A percentile compares a stretch with the other conserved stretches of the same genome.
These are phyloP conservation scores for Kwoniella dendrophila DNA, from an alignment of 768 basidiomycete genomes.

Conservation along the genomic window DNA sequence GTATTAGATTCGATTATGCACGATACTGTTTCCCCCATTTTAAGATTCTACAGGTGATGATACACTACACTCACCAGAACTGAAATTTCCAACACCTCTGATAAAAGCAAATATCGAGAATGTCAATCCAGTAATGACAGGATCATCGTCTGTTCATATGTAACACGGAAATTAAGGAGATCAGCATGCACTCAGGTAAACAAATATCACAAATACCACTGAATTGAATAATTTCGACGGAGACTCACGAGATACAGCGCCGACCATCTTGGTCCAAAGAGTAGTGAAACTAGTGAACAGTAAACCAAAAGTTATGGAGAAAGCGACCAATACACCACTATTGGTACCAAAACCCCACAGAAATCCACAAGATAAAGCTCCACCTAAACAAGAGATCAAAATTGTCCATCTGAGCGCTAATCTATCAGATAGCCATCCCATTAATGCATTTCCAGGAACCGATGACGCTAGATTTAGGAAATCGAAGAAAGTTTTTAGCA, in stretches of 20 bases:
- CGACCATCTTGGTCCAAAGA: conserved; percentile 47
- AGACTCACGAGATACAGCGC: conserved; percentile 43
- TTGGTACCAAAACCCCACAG: conserved; percentile 52
- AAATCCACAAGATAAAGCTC: conserved; percentile 43
- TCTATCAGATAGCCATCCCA: conserved; percentile 47
- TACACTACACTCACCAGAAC: conserved; percentile 35
- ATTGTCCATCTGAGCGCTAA: conserved; percentile 39
- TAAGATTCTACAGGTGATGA: background rate
- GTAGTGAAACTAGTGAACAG: conserved; percentile 43
- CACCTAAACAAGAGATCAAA: conserved; percentile 39
- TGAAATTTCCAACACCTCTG: conserved; percentile 48
- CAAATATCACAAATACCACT: too few species aligned
- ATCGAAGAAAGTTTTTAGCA: too few species aligned
- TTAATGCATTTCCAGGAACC: conserved; percentile 39
- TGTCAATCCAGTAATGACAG: conserved; percentile 27
- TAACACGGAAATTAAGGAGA: conserved; percentile 34
- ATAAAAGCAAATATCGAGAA: conserved; percentile 46
- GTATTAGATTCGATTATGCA: background rate
- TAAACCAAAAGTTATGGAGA: conserved; percentile 41
- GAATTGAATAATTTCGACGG: too few species aligned
- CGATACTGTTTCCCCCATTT: background rate
- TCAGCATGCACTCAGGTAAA: too few species aligned
- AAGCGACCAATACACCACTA: conserved; percentile 33
- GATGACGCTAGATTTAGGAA: conserved; percentile 51
- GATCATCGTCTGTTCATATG: conserved; percentile 40